phyloP scores from a whole-genome alignment of 345 rosid genomes.

The Populus tremula region DNA sequence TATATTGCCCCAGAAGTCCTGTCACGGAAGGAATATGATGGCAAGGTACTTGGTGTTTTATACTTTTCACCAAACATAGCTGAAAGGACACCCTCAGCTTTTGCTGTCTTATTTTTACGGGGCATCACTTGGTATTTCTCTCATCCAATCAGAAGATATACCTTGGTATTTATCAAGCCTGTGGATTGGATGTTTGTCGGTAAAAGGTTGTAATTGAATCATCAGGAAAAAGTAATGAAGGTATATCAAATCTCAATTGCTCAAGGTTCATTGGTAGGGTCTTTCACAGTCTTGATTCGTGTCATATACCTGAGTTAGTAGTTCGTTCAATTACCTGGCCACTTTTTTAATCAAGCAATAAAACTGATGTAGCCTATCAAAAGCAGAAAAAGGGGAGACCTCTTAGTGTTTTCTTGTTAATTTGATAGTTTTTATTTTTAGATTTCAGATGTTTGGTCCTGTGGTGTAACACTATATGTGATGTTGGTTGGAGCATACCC shows the following conservation, averaged over 20 bases:
- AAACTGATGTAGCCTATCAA: background rate
- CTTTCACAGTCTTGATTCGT: background rate
- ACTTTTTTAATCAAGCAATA: background rate
- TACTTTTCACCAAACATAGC: background rate
- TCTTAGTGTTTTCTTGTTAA: conserved; percentile 1
- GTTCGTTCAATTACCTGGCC: background rate
- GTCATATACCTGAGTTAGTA: background rate
- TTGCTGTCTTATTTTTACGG: background rate
- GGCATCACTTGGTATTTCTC: background rate
- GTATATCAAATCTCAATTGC: background rate
- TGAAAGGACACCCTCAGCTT: background rate
- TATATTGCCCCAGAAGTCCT: conserved; percentile 76
- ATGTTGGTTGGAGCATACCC: conserved; percentile 81
- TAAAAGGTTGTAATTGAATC: background rate
- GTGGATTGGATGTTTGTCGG: background rate
- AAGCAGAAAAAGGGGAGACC: background rate
- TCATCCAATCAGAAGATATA: background rate
- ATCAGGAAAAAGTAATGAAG: background rate
- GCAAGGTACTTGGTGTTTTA: conserved; percentile 44
- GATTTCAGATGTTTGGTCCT: conserved; percentile 82
- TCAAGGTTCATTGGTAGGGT: background rate
- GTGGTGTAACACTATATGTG: conserved; percentile 73
- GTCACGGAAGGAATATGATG: conserved; percentile 63
- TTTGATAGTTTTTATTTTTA: conserved; percentile 21
- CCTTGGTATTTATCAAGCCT: background rate